A percentile compares a stretch with the other conserved stretches of the same genome.
Evolutionary conservation across 169 alveolate genomes (phyloP).

Genomic region (Toxoplasma gondii): DNA sequence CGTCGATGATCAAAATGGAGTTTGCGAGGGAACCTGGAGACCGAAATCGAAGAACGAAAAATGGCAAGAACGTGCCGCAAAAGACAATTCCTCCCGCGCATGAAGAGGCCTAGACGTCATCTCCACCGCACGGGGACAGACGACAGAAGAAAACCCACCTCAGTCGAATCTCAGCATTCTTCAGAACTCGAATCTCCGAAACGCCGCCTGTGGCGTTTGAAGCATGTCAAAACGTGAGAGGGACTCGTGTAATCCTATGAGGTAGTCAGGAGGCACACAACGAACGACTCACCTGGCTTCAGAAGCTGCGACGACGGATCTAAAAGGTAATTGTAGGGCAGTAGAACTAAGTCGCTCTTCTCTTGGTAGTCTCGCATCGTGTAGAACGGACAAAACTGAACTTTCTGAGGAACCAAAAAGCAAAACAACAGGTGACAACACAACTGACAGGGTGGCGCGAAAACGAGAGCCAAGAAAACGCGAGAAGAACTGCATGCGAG

Average conservation of each 20-base stretch:
- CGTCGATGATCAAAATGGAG: conserved; percentile 1
- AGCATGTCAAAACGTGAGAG: too few species aligned
- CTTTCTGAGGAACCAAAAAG: neutral
- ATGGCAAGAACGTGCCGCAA: too few species aligned
- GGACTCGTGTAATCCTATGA: too few species aligned
- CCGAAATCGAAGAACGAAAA: neutral
- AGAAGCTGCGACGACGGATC: conserved; percentile 3
- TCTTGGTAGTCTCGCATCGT: conserved; percentile 27
- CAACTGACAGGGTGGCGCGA: neutral
- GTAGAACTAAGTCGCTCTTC: neutral
- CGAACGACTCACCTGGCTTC: neutral
- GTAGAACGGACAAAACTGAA: conserved; percentile 9
- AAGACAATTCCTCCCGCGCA: too few species aligned
- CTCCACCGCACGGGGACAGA: too few species aligned
- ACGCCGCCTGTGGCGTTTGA: too few species aligned
- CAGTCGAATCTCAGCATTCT: too few species aligned
- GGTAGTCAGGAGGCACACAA: too few species aligned
- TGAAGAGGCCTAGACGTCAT: too few species aligned
- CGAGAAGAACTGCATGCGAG: neutral
- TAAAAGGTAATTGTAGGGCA: neutral
- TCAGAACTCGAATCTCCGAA: too few species aligned
- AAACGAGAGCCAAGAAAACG: neutral
- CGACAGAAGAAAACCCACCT: too few species aligned
- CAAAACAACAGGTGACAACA: neutral
- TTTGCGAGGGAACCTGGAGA: neutral